Evolutionary conservation across 1,284 basidiomycete species (phyloP), one percentile per base, ranked within the genome.

Genomic region (Tilletia walkeri): DNA sequence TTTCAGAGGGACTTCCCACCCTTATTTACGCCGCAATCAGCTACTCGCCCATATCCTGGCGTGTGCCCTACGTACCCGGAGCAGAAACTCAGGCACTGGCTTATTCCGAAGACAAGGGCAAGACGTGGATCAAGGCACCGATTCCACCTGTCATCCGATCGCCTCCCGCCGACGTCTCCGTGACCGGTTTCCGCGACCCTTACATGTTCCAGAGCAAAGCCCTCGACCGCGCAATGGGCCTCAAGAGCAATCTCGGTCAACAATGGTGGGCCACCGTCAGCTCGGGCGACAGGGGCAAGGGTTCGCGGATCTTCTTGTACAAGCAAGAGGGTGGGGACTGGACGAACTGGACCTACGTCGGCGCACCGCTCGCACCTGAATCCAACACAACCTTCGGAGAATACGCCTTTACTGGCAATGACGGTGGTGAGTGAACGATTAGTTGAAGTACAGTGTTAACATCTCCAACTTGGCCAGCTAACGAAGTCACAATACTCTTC

Each of bases 121-220:
- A 48, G 24, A 75, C 67, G 1, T 75, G 73, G 73, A 75, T 50
- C 7, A 75, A 75, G 53, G 67, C 73, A 36, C 50, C 72, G 38
- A 70, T 66, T 24, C 73, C 73, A 7, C 73, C 73, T 0, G 72
- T 71, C 68, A 20, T 12, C 12, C 34, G 36, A 24, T 10, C 30
- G 12, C 59, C 59, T 39, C 59, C 59, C 12, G 12, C 59, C 3
- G 73, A 70, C 1, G 63, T 68, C 14, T 68, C 70, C 2, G 73
- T 75, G 2, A 75, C 73, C 1, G 73, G 73, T 0, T 75, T 75
- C 61, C 39, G 73, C 16, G 73, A 75, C 48, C 73, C 73, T 0
- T 75, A 56, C 53, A 66, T 75, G 59, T 70, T 75, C 63, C 65
- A 63, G n/a, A 75, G 72, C 38, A 65, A 49, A 12, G 12, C 65